Percentiles rank a stretch among this genome's conserved stretches.
phyloP scores from a whole-genome alignment of 73 alveolate genomes.

The Diophrys sp. region DNA sequence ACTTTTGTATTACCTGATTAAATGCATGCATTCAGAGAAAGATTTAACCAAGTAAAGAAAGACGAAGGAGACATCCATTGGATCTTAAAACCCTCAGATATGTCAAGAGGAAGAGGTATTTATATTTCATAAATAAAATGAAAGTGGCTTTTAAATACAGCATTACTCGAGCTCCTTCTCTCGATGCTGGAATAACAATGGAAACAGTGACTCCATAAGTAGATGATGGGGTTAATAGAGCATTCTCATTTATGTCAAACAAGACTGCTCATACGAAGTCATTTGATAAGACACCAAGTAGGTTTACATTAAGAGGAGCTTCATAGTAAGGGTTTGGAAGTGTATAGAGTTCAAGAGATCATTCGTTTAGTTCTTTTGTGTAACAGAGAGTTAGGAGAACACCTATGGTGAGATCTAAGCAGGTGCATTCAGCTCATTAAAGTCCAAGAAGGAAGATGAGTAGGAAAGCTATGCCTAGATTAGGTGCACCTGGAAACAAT shows the following conservation, averaged over 20 bases:
- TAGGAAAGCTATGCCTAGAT: too few relatives aligned
- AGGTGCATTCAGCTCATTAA: too few relatives aligned
- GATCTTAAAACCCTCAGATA: slow-evolving; percentile 81
- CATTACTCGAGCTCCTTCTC: not conserved
- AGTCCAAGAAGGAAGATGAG: too few relatives aligned
- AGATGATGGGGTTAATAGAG: slow-evolving; percentile 28
- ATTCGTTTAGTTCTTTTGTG: too few relatives aligned
- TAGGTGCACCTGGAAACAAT: too few relatives aligned
- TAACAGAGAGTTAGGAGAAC: too few relatives aligned
- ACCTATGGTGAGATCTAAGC: too few relatives aligned
- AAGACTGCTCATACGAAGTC: slow-evolving; percentile 11
- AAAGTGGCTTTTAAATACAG: slow-evolving; percentile 73
- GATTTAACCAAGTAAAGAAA: slow-evolving; percentile 68
- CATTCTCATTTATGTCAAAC: slow-evolving; percentile 12
- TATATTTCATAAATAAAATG: slow-evolving; percentile 64
- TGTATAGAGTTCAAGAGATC: too few relatives aligned
- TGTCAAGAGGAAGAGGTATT: slow-evolving; percentile 84
- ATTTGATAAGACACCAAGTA: slow-evolving; percentile 22
- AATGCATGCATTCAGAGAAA: slow-evolving; percentile 68
- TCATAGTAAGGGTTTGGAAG: too few relatives aligned
- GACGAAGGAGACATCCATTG: slow-evolving; percentile 55
- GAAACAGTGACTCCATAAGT: slow-evolving; percentile 44
- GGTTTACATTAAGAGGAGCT: too few relatives aligned
- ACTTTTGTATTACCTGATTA: slow-evolving; percentile 85
- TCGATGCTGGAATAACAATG: slow-evolving; percentile 14